phyloP scores from a whole-genome alignment of 805 yeast species.

The Lipomyces mesembrius region DNA sequence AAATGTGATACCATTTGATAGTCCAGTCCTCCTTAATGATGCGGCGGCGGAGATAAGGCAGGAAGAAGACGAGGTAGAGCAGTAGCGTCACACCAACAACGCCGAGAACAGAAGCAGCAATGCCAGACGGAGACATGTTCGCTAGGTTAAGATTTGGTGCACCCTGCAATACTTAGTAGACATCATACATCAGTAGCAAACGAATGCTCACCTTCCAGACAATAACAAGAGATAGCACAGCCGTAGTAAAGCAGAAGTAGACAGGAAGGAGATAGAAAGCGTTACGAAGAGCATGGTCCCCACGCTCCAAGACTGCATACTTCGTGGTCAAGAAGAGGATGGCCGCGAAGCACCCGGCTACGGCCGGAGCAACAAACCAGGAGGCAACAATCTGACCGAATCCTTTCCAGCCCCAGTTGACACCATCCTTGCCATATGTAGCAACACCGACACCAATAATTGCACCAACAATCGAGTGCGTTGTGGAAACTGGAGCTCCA shows the following conservation, averaged over 20 bases:
- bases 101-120: conserved; percentile 64
- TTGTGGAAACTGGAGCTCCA: conserved; percentile 81
- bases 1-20: conserved; percentile 59
- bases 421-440: conserved; percentile 63
- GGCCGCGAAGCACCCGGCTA: conserved; percentile 68
- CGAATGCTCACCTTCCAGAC: conserved; percentile 60
- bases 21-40: conserved; percentile 69
- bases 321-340: conserved; percentile 64
- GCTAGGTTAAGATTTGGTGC: conserved; percentile 68
- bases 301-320: conserved; percentile 63
- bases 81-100: conserved; percentile 62
- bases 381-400: conserved; percentile 75
- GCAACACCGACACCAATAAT: conserved; percentile 77
- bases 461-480: conserved; percentile 79
- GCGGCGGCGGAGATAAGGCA: conserved; percentile 67
- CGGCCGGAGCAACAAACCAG: conserved; percentile 76
- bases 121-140: conserved; percentile 57
- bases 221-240: conserved; percentile 73
- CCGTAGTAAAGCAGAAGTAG: conserved; percentile 62
- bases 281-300: conserved; percentile 54
- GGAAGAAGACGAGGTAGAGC: conserved; percentile 58
- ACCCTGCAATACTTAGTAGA: conserved; percentile 46
- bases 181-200: not conserved
- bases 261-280: conserved; percentile 64
- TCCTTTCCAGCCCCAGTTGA: conserved; percentile 78